Evolutionary conservation across 148 eudicot genomes (phyloP).

Genomic region (Diospyros kaki): DNA sequence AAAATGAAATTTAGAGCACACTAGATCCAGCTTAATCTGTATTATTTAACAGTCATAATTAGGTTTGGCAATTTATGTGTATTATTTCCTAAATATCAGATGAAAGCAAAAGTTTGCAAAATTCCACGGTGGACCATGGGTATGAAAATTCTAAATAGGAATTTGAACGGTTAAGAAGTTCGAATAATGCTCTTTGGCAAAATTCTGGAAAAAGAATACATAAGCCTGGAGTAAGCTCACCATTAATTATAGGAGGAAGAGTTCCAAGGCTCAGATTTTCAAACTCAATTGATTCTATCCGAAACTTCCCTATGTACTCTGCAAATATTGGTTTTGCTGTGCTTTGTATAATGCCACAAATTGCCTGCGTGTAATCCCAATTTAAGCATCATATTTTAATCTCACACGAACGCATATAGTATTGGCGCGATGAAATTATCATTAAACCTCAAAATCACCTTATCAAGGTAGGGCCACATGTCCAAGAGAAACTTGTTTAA

Average conservation of each 20-base stretch:
- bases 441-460: conserved; percentile 40
- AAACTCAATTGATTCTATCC: conserved; percentile 43
- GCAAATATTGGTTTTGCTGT: conserved; percentile 37
- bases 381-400: not conserved
- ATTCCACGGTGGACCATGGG: too few species aligned
- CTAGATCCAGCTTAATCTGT: not conserved
- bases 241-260: conserved; percentile 45
- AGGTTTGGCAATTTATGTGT: too few species aligned
- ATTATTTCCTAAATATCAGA: not conserved
- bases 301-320: conserved; percentile 39
- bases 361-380: conserved; percentile 44
- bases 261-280: conserved; percentile 47
- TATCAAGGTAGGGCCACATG: conserved; percentile 91
- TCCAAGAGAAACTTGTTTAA: conserved; percentile 54
- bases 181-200: not conserved
- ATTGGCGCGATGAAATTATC: too few species aligned
- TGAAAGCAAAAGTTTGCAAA: not conserved
- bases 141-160: too few species aligned
- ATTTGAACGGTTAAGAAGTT: too few species aligned
- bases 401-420: not conserved
- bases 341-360: conserved; percentile 38
- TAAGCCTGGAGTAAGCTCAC: conserved; percentile 20
- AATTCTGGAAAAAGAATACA: not conserved
- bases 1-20: not conserved
- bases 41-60: not conserved